phyloP scores from a whole-genome alignment of 2,329 filamentous ascomycete species.

The Epichloe bromicola region DNA sequence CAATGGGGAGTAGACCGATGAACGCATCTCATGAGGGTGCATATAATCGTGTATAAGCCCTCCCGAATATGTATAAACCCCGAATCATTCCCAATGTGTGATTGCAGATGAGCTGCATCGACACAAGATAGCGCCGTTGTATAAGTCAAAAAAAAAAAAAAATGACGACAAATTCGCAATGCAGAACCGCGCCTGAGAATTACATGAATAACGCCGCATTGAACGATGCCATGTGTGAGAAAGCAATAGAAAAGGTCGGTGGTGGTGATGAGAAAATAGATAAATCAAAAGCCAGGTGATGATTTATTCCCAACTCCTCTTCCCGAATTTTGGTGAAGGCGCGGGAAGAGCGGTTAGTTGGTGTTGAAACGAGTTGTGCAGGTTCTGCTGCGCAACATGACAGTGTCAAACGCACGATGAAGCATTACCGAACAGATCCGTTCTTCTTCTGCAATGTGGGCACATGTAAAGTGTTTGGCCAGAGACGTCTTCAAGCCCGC shows the following conservation, averaged over 20 bases:
- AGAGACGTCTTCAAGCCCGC: neutral
- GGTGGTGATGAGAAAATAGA: neutral
- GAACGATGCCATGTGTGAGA: neutral
- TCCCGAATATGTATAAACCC: neutral
- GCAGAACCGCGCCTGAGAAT: neutral
- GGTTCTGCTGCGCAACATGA: neutral
- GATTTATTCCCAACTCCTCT: too few relatives aligned
- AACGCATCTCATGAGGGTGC: conserved; percentile 2
- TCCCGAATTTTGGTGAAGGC: neutral
- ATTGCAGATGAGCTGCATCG: neutral
- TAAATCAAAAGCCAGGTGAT: neutral
- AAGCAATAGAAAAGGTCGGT: neutral
- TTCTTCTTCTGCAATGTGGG: too few relatives aligned
- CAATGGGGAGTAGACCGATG: neutral
- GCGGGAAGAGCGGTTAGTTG: neutral
- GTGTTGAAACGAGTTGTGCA: conserved; percentile 1
- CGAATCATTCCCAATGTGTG: neutral
- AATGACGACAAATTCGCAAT: neutral
- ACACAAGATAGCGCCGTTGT: neutral
- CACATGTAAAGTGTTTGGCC: too few relatives aligned
- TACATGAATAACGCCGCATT: neutral
- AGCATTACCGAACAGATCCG: neutral
- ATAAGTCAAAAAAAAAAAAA: neutral
- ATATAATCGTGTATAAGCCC: conserved; percentile 2
- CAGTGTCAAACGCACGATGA: neutral